phyloP scores from a whole-genome alignment of 179 eudicot species.

The Heliamphora pulchella region DNA sequence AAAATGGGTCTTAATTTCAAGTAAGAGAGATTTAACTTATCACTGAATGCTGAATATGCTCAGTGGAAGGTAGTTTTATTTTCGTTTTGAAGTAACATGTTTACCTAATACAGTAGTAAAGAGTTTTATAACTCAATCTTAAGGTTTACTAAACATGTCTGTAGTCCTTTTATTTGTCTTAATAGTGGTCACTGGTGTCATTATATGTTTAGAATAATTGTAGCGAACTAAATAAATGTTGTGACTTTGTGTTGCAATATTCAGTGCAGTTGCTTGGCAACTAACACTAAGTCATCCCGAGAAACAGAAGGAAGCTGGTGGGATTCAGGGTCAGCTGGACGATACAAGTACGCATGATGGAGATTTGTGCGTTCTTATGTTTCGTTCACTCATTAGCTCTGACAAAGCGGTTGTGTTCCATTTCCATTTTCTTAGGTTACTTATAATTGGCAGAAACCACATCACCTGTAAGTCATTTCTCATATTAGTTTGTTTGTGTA shows the following conservation, averaged over 20 bases:
- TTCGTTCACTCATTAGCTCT: slow-evolving; percentile 77
- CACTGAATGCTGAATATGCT: not conserved
- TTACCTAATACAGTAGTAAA: not conserved
- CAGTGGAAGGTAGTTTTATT: not conserved
- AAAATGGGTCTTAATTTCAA: slow-evolving; percentile 1
- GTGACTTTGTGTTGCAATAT: slow-evolving; percentile 8
- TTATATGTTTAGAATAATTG: not conserved
- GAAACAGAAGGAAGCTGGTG: slow-evolving; percentile 30
- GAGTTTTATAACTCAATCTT: not conserved
- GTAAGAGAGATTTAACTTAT: not conserved
- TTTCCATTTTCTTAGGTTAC: slow-evolving; percentile 12
- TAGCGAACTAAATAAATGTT: not conserved
- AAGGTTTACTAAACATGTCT: not conserved
- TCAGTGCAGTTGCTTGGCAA: slow-evolving; percentile 98
- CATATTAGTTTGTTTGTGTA: not conserved
- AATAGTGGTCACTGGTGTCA: not conserved
- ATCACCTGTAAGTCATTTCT: not conserved
- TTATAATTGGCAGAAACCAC: not conserved
- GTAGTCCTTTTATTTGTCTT: not conserved
- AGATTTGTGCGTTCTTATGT: slow-evolving; percentile 78
- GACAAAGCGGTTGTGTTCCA: slow-evolving; percentile 57
- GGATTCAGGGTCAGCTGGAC: slow-evolving; percentile 22
- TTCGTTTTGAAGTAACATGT: not conserved
- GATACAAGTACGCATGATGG: slow-evolving; percentile 36
- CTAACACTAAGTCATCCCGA: slow-evolving; percentile 56